Conservation (phyloP, 2,329 filamentous ascomycete genomes). For the Teratosphaeria epicoccoides region DNA sequence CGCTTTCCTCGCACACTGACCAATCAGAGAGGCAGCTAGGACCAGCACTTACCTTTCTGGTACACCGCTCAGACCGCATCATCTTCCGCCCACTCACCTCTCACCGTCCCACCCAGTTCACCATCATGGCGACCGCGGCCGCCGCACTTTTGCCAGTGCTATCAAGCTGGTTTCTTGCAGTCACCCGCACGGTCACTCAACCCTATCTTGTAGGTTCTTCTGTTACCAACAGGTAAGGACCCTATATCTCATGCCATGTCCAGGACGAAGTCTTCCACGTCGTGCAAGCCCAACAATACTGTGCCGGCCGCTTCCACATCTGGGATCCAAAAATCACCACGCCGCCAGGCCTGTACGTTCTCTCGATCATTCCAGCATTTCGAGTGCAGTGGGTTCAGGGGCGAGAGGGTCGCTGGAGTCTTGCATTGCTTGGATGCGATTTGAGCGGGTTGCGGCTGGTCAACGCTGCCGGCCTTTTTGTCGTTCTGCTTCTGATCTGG, state of each 20-base stretch:
- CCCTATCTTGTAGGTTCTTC: slow-evolving; percentile 45
- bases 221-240: slow-evolving; percentile 10
- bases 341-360: slow-evolving; percentile 61
- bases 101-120: neutral
- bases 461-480: slow-evolving; percentile 29
- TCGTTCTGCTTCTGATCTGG: slow-evolving; percentile 22
- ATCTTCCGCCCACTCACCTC: neutral
- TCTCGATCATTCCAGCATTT: slow-evolving; percentile 21
- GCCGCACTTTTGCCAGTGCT: slow-evolving; percentile 14
- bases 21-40: neutral
- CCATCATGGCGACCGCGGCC: slow-evolving; percentile 13
- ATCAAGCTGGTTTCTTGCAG: slow-evolving; percentile 23
- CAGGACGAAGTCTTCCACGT: slow-evolving; percentile 85
- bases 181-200: slow-evolving; percentile 41
- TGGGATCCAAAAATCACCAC: slow-evolving; percentile 99
- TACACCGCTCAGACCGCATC: too few relatives aligned
- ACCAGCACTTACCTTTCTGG: neutral
- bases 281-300: slow-evolving; percentile 83
- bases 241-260: slow-evolving; percentile 11
- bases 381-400: slow-evolving; percentile 4
- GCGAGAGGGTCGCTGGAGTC: neutral
- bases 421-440: slow-evolving; percentile 27
- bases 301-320: slow-evolving; percentile 56
- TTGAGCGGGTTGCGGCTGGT: slow-evolving; percentile 28
- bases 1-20: neutral